Percentiles rank a stretch among this genome's conserved stretches.
These are phyloP conservation scores for Erodium trifolium DNA, from an alignment of 441 rosid species.

Conservation along the genomic window DNA sequence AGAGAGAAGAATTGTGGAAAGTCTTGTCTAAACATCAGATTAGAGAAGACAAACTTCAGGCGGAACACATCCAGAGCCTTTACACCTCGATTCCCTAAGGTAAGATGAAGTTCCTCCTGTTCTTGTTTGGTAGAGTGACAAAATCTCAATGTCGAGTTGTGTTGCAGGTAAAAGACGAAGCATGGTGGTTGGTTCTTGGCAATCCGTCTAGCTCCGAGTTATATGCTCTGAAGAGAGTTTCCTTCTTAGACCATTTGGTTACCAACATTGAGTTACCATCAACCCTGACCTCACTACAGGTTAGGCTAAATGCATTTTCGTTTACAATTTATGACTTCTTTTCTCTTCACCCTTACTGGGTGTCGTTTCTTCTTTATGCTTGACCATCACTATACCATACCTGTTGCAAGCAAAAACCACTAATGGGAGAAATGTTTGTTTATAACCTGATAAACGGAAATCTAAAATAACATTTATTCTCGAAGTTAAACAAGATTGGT, in stretches of 20 bases:
- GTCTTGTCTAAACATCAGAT: slow-evolving; percentile 47
- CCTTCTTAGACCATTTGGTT: slow-evolving; percentile 55
- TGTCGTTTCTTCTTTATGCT: too few relatives aligned
- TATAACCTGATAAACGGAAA: too few relatives aligned
- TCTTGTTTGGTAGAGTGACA: not conserved
- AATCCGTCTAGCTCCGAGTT: slow-evolving; percentile 59
- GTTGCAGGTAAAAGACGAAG: slow-evolving; percentile 79
- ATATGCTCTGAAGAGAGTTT: slow-evolving; percentile 81
- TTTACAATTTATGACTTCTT: not conserved
- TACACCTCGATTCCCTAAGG: slow-evolving; percentile 88
- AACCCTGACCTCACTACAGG: slow-evolving; percentile 37
- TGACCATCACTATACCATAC: too few relatives aligned
- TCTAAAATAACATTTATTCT: too few relatives aligned
- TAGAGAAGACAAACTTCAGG: slow-evolving; percentile 61
- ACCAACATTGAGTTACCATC: slow-evolving; percentile 67
- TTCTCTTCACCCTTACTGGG: not conserved
- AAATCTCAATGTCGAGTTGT: slow-evolving; percentile 1
- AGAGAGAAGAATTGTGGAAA: slow-evolving; percentile 36
- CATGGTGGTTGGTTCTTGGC: slow-evolving; percentile 95
- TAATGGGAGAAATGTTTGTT: too few relatives aligned
- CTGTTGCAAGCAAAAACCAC: too few relatives aligned
- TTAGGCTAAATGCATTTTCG: slow-evolving; percentile 15
- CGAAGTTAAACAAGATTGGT: too few relatives aligned
- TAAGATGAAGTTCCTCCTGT: slow-evolving; percentile 17
- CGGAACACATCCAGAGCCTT: slow-evolving; percentile 69